Percentiles rank a stretch among this genome's conserved stretches.
Evolutionary conservation across 2,329 filamentous ascomycete species (phyloP).

Genomic region (Pseudogymnoascus sp.): DNA sequence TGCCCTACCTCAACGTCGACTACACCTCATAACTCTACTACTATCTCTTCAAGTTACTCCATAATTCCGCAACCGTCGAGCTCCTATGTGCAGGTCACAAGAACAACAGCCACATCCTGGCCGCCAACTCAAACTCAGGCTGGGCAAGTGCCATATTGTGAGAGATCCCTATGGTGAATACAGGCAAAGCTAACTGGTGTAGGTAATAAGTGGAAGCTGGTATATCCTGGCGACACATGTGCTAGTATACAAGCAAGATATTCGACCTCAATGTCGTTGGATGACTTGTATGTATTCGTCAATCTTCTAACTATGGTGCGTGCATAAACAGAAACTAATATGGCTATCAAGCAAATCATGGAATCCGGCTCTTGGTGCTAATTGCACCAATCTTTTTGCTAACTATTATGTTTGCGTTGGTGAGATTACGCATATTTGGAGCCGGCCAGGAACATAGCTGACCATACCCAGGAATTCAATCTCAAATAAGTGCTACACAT

Average conservation of each 20-base stretch:
- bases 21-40: slow-evolving; percentile 10
- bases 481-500: background rate
- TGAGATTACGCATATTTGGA: background rate
- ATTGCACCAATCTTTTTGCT: slow-evolving; percentile 7
- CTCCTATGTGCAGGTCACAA: slow-evolving; percentile 1
- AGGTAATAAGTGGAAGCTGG: slow-evolving; percentile 8
- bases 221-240: slow-evolving; percentile 6
- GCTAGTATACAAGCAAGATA: background rate
- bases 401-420: slow-evolving; percentile 9
- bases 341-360: background rate
- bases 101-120: slow-evolving; percentile 11
- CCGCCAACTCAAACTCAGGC: slow-evolving; percentile 19
- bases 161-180: background rate
- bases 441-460: background rate
- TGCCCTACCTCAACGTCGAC: slow-evolving; percentile 15
- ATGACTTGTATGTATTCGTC: background rate
- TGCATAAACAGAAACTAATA: background rate
- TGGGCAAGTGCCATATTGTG: slow-evolving; percentile 18
- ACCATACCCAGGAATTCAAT: background rate
- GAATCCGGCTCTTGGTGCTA: slow-evolving; percentile 7
- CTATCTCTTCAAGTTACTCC: slow-evolving; percentile 5
- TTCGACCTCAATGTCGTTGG: background rate
- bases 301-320: background rate
- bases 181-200: background rate
- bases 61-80: slow-evolving; percentile 13